These are phyloP conservation scores for Rhodotorula sp. DNA, from an alignment of 1,284 basidiomycete genomes.

Conservation along the genomic window DNA sequence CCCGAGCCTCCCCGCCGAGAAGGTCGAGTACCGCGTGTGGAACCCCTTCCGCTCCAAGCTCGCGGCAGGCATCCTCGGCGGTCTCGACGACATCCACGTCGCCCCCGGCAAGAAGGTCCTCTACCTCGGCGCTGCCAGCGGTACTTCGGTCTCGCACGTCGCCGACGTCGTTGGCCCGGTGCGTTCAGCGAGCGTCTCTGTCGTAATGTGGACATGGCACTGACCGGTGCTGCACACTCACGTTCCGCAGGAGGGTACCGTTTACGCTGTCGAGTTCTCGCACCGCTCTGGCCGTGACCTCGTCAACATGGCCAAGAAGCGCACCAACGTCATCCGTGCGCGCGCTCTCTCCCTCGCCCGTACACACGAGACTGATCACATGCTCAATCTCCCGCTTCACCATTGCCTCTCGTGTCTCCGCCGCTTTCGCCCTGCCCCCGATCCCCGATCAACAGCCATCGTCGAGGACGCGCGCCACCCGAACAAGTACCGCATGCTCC, in stretches of 20 bases:
- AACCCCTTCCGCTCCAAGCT: conserved; percentile 98
- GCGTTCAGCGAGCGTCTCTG: conserved; percentile 47
- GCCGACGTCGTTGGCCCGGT: conserved; percentile 97
- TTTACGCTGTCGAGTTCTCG: conserved; percentile 99
- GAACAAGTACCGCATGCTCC: conserved; percentile 91
- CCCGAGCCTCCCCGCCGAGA: conserved; percentile 74
- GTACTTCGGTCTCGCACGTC: conserved; percentile 97
- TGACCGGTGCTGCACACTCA: neutral
- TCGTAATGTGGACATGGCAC: neutral
- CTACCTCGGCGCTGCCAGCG: conserved; percentile 93
- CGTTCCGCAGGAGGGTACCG: conserved; percentile 74
- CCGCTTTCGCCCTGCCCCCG: neutral
- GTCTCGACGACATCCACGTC: conserved; percentile 92
- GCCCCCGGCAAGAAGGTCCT: conserved; percentile 93
- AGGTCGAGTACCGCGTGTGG: conserved; percentile 98
- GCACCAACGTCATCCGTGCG: conserved; percentile 97
- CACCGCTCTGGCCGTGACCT: conserved; percentile 94
- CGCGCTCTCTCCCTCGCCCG: conserved; percentile 17
- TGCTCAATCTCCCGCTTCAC: neutral
- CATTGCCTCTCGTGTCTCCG: neutral
- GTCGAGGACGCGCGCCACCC: conserved; percentile 95
- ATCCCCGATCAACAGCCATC: conserved; percentile 65
- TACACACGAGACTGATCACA: neutral
- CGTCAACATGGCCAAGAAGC: conserved; percentile 99
- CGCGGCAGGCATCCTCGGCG: conserved; percentile 94